Percentiles rank a stretch among this genome's conserved stretches.
Conservation (phyloP, 495 filamentous ascomycete species). For the Penicillium bovifimosum region DNA sequence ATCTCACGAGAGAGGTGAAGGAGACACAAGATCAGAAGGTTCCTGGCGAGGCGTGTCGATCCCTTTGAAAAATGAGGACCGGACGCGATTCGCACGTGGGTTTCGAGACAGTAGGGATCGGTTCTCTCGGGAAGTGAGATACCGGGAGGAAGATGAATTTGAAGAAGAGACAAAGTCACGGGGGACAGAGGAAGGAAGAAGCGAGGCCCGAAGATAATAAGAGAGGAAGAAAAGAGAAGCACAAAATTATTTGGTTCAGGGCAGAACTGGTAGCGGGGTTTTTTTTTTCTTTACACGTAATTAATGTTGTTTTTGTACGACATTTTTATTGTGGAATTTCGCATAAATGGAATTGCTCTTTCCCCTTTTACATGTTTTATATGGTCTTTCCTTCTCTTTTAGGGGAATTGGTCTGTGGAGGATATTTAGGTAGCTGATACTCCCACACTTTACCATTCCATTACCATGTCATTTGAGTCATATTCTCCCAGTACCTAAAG, state of each 20-base stretch:
- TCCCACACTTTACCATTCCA: too few species aligned
- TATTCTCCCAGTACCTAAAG: neutral
- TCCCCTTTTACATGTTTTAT: neutral
- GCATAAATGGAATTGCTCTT: neutral
- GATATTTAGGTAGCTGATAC: too few species aligned
- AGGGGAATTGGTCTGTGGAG: too few species aligned
- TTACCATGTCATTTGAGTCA: neutral
- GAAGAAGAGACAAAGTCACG: constrained; percentile 9
- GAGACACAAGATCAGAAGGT: neutral
- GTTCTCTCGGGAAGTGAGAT: constrained; percentile 6
- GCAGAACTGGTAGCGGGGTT: constrained; percentile 22
- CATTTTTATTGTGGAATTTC: constrained; percentile 19
- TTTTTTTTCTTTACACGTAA: constrained; percentile 11
- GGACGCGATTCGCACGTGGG: constrained; percentile 24
- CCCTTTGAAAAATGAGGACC: constrained; percentile 1
- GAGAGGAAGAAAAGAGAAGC: constrained; percentile 20
- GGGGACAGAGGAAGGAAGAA: constrained; percentile 19
- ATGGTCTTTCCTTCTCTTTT: too few species aligned
- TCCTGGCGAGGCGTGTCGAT: neutral
- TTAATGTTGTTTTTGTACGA: constrained; percentile 1
- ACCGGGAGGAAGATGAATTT: constrained; percentile 10
- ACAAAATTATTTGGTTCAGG: constrained; percentile 17
- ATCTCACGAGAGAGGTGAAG: too few species aligned
- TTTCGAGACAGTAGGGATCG: constrained; percentile 1
- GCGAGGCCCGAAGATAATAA: constrained; percentile 16